Conservation (phyloP, 106 monocot species). For the Acorus calamus region DNA sequence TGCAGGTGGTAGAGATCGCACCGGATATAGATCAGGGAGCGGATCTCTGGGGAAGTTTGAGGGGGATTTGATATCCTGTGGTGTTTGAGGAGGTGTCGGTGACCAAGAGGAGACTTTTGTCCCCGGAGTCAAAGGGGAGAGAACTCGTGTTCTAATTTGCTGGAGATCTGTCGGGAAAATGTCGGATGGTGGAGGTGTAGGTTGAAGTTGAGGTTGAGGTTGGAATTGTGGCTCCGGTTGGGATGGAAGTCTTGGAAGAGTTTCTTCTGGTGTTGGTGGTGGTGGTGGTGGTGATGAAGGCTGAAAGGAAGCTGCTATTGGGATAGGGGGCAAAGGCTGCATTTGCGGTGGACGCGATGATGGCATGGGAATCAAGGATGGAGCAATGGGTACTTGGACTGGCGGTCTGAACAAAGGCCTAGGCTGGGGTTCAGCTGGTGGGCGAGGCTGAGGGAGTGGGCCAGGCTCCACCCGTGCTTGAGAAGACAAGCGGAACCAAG, state of each 20-base stretch:
- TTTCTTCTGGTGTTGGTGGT: no score
- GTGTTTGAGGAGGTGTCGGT: constrained; percentile 20
- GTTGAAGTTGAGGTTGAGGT: background rate
- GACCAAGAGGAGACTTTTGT: background rate
- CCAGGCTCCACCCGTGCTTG: constrained; percentile 12
- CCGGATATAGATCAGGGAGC: constrained; percentile 21
- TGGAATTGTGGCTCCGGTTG: no score
- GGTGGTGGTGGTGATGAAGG: no score
- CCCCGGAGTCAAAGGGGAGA: background rate
- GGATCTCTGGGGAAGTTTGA: background rate
- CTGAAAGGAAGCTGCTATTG: no score
- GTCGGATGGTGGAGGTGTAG: background rate
- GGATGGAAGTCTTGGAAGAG: no score
- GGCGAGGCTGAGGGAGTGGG: background rate
- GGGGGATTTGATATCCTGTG: constrained; percentile 23
- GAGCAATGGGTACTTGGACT: background rate
- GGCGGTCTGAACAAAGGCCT: background rate
- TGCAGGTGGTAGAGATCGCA: background rate
- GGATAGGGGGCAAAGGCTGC: no score
- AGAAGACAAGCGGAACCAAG: constrained; percentile 33
- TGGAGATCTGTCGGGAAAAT: background rate
- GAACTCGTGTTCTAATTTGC: background rate
- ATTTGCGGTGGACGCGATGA: background rate
- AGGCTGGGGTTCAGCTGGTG: background rate
- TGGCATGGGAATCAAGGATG: background rate